Evolutionary conservation across 2,329 filamentous ascomycete species (phyloP).

Genomic region (Pyrenophora tritici-repentis): DNA sequence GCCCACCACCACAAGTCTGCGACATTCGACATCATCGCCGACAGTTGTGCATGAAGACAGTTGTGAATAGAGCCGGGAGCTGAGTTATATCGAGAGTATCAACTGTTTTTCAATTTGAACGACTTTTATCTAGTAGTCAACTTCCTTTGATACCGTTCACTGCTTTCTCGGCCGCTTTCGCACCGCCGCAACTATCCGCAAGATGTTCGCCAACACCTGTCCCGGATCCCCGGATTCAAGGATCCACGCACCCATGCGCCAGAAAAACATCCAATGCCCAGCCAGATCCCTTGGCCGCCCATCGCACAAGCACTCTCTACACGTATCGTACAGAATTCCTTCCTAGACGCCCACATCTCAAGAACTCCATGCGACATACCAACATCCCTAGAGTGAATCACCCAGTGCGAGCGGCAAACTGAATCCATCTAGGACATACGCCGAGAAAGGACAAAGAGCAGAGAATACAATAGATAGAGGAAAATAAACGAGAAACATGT

Average conservation of each 20-base stretch:
- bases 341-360: conserved; percentile 34
- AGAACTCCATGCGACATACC: conserved; percentile 35
- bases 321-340: conserved; percentile 37
- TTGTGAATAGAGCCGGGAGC: no score
- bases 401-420: conserved; percentile 39
- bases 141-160: conserved; percentile 17
- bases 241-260: conserved; percentile 21
- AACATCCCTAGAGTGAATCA: conserved; percentile 31
- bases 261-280: conserved; percentile 38
- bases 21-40: conserved; percentile 1
- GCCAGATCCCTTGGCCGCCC: conserved; percentile 23
- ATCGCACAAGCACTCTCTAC: conserved; percentile 31
- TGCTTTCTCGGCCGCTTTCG: background rate
- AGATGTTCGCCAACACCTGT: conserved; percentile 12
- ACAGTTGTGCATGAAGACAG: background rate
- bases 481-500: conserved; percentile 32
- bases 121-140: conserved; percentile 35
- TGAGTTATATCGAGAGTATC: conserved; percentile 18
- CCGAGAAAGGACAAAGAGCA: conserved; percentile 21
- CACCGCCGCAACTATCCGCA: conserved; percentile 14
- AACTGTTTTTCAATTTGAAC: conserved; percentile 41
- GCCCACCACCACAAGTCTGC: conserved; percentile 3
- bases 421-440: conserved; percentile 39
- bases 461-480: conserved; percentile 23
- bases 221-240: background rate